phyloP scores from a whole-genome alignment of 2,329 filamentous ascomycete species.

The Sporothrix euskadiensis region DNA sequence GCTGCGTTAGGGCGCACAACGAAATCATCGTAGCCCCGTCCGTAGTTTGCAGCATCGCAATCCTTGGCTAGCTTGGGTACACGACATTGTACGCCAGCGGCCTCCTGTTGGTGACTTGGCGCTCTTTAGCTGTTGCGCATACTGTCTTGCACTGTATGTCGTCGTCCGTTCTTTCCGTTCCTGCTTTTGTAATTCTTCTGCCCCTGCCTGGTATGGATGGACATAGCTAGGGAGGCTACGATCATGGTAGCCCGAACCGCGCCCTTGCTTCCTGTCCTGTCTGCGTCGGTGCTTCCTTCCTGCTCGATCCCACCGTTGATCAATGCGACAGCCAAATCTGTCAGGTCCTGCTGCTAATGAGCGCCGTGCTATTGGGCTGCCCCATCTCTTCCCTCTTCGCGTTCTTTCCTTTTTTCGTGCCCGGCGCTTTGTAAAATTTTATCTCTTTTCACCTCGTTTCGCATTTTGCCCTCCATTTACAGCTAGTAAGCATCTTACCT shows the following conservation, averaged over 20 bases:
- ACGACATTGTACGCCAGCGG: neutral
- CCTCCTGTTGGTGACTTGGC: neutral
- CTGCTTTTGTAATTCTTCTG: neutral
- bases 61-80: neutral
- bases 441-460: neutral
- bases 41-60: neutral
- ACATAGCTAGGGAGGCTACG: constrained; percentile 11
- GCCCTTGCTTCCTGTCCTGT: neutral
- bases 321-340: constrained; percentile 10
- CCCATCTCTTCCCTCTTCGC: neutral
- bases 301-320: neutral
- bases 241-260: constrained; percentile 2
- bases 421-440: neutral
- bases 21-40: neutral
- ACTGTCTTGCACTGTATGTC: constrained; percentile 1
- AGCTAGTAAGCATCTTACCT: neutral
- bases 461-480: neutral
- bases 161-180: neutral
- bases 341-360: constrained; percentile 7
- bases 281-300: neutral
- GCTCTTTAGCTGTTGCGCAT: neutral
- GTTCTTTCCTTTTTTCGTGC: neutral
- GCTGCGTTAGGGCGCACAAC: neutral
- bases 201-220: constrained; percentile 1
- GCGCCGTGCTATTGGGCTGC: constrained; percentile 5